Percentiles rank a stretch among this genome's conserved stretches.
These are phyloP conservation scores for Dendrobium catenatum DNA, from an alignment of 106 monocot genomes.

Conservation along the genomic window DNA sequence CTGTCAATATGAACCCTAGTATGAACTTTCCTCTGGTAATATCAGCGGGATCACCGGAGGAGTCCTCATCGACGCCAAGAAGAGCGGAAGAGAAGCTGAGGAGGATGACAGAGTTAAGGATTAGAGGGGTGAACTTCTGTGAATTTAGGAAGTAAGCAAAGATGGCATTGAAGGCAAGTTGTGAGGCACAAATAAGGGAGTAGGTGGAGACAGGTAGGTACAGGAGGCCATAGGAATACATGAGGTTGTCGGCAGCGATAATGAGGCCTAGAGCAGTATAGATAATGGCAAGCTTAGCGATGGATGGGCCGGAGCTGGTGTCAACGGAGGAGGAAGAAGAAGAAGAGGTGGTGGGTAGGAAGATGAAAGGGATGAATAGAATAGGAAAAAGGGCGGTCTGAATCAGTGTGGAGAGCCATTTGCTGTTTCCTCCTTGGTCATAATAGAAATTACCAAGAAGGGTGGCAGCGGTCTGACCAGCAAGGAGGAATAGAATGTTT, in stretches of 20 bases:
- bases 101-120: constrained; percentile 49
- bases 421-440: constrained; percentile 37
- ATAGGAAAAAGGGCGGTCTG: constrained; percentile 27
- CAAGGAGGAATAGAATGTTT: constrained; percentile 31
- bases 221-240: constrained; percentile 57
- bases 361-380: constrained; percentile 21
- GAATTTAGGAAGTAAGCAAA: constrained; percentile 45
- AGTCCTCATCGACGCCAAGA: constrained; percentile 15
- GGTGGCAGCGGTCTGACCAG: constrained; percentile 31
- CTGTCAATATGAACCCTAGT: constrained; percentile 29
- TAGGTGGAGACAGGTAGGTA: constrained; percentile 60
- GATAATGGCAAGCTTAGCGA: constrained; percentile 7
- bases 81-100: constrained; percentile 53
- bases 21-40: constrained; percentile 9
- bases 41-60: background rate
- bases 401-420: constrained; percentile 40
- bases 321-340: constrained; percentile 11
- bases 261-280: constrained; percentile 37
- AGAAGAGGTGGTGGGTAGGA: constrained; percentile 4
- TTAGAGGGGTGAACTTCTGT: constrained; percentile 38
- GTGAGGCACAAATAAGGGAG: constrained; percentile 43
- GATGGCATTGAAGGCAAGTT: constrained; percentile 47
- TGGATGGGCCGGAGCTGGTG: constrained; percentile 4
- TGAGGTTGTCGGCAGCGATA: constrained; percentile 28
- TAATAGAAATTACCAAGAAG: constrained; percentile 48